These are phyloP conservation scores for Rhizoclosmatium sp. DNA, from an alignment of 192 early-diverging fungal genomes.

Conservation along the genomic window DNA sequence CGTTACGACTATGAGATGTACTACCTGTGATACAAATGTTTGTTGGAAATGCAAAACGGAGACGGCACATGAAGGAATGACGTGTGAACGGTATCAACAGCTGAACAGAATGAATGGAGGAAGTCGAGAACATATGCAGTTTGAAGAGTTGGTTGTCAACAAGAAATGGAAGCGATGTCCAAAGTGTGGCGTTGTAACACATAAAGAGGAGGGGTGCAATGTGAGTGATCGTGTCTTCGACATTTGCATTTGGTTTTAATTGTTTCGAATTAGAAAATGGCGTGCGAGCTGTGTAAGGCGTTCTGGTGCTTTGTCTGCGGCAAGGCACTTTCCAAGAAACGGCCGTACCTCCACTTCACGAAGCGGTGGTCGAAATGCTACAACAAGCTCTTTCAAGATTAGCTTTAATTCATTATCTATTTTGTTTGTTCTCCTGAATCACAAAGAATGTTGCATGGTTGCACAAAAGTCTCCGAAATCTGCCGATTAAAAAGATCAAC, in stretches of 20 bases:
- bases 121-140: slow-evolving; percentile 17
- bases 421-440: background rate
- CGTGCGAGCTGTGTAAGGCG: slow-evolving; percentile 37
- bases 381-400: slow-evolving; percentile 30
- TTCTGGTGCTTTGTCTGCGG: slow-evolving; percentile 36
- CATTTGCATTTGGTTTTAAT: background rate
- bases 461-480: background rate
- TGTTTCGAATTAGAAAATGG: slow-evolving; percentile 34
- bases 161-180: slow-evolving; percentile 37
- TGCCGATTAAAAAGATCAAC: background rate
- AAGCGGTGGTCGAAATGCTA: slow-evolving; percentile 24
- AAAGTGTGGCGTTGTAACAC: slow-evolving; percentile 21
- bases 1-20: background rate
- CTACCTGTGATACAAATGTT: background rate
- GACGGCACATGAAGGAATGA: slow-evolving; percentile 28
- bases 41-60: slow-evolving; percentile 36
- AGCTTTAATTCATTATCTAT: background rate
- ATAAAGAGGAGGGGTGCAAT: slow-evolving; percentile 33
- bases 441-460: too few relatives aligned
- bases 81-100: slow-evolving; percentile 23
- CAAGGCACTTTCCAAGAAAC: slow-evolving; percentile 20
- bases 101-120: slow-evolving; percentile 6
- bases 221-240: slow-evolving; percentile 1
- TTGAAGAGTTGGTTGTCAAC: slow-evolving; percentile 29
- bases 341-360: slow-evolving; percentile 23